These are phyloP conservation scores for Citrus glauca DNA, from an alignment of 345 rosid species.

Conservation along the genomic window DNA sequence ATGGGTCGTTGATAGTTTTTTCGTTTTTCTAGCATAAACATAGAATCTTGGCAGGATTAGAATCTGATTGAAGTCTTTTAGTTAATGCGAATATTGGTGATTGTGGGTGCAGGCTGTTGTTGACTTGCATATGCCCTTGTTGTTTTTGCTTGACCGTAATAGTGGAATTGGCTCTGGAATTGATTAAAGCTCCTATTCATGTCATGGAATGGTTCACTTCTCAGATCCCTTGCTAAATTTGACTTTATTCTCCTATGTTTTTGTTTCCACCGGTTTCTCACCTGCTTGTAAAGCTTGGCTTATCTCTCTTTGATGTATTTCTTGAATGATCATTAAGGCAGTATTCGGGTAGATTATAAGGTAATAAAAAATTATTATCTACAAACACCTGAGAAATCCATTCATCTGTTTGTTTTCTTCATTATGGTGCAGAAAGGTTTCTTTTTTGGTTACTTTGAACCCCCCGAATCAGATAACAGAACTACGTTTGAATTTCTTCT, in stretches of 20 bases:
- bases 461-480: neutral
- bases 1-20: neutral
- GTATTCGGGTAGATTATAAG: no score
- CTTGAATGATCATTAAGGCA: neutral
- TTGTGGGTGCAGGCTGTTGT: slow-evolving; percentile 50
- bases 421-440: no score
- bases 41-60: neutral
- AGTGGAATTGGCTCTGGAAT: slow-evolving; percentile 56
- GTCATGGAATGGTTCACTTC: slow-evolving; percentile 70
- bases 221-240: slow-evolving; percentile 53
- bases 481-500: neutral
- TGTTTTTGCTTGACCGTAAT: slow-evolving; percentile 61
- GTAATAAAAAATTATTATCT: neutral
- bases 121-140: slow-evolving; percentile 69
- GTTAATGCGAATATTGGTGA: neutral
- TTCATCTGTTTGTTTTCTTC: neutral
- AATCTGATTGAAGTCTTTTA: neutral
- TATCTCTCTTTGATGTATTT: neutral
- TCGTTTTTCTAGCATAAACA: neutral
- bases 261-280: neutral
- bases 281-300: neutral
- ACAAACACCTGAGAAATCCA: neutral
- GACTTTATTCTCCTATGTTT: neutral
- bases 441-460: neutral
- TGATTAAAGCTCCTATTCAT: slow-evolving; percentile 63